Percentiles rank a stretch among this genome's conserved stretches.
phyloP scores from a whole-genome alignment of 2,329 filamentous ascomycete species.

The Anthostomella pinea region DNA sequence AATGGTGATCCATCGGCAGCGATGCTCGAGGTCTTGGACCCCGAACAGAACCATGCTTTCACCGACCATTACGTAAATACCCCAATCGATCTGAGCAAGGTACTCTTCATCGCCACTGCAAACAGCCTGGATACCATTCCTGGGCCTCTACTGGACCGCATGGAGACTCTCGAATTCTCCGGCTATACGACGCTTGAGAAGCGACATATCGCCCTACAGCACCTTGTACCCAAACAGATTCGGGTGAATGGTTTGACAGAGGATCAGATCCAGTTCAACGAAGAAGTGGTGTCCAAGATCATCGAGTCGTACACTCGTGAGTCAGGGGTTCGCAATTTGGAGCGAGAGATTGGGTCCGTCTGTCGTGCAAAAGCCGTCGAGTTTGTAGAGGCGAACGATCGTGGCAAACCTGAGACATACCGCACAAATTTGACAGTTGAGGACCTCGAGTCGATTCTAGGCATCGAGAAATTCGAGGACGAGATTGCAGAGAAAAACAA shows the following conservation, averaged over 20 bases:
- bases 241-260: conserved; percentile 79
- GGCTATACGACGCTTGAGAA: conserved; percentile 98
- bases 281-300: conserved; percentile 88
- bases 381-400: conserved; percentile 85
- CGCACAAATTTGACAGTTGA: conserved; percentile 68
- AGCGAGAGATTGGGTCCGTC: conserved; percentile 91
- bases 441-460: conserved; percentile 86
- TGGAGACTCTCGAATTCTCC: conserved; percentile 92
- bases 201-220: conserved; percentile 85
- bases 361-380: conserved; percentile 95
- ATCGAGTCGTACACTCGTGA: conserved; percentile 97
- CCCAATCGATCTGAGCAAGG: conserved; percentile 91
- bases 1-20: conserved; percentile 95
- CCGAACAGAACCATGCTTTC: conserved; percentile 94
- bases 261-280: conserved; percentile 71
- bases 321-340: conserved; percentile 90
- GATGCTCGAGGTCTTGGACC: conserved; percentile 96
- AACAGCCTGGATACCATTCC: conserved; percentile 95
- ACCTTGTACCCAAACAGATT: conserved; percentile 96
- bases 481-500: conserved; percentile 86
- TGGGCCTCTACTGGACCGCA: conserved; percentile 87
- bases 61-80: conserved; percentile 96
- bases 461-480: conserved; percentile 90
- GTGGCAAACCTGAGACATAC: conserved; percentile 65
- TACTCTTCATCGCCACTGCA: conserved; percentile 95